These are phyloP conservation scores for Fusarium sp. DNA, from an alignment of 2,329 filamentous ascomycete genomes.

Conservation along the genomic window DNA sequence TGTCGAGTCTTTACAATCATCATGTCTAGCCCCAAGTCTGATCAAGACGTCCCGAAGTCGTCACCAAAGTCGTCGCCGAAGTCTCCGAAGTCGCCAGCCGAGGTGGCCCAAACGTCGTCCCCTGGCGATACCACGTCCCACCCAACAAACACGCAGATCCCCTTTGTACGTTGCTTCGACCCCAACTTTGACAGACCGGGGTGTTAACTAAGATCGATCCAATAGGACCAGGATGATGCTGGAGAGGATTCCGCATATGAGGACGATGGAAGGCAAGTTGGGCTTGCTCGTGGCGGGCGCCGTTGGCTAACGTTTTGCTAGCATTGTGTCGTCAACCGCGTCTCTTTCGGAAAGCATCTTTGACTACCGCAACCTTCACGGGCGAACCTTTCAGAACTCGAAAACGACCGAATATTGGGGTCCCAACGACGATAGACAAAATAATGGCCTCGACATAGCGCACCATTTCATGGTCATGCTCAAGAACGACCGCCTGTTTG, in stretches of 20 bases:
- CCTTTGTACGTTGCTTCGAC: slow-evolving; percentile 13
- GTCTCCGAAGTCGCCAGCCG: not conserved
- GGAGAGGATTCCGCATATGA: not conserved
- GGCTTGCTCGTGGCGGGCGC: not conserved
- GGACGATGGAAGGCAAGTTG: not conserved
- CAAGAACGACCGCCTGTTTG: slow-evolving; percentile 26
- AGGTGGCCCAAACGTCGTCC: not conserved
- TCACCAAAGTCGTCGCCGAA: not conserved
- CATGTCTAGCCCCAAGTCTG: slow-evolving; percentile 11
- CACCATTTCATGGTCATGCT: slow-evolving; percentile 44
- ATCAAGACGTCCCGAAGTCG: not conserved
- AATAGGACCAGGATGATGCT: slow-evolving; percentile 25
- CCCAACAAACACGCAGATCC: slow-evolving; percentile 31
- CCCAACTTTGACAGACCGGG: not conserved
- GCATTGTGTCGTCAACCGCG: slow-evolving; percentile 43
- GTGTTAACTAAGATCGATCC: not conserved
- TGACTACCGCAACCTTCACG: slow-evolving; percentile 48
- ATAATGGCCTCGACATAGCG: slow-evolving; percentile 41
- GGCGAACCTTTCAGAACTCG: slow-evolving; percentile 47
- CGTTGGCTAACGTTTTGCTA: slow-evolving; percentile 6
- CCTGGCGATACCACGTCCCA: not conserved
- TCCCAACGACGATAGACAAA: slow-evolving; percentile 44
- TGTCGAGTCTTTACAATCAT: not conserved
- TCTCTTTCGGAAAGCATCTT: slow-evolving; percentile 50
- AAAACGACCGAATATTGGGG: slow-evolving; percentile 46